Conservation (phyloP, 106 monocot species). For the Phalaenopsis aphrodite region DNA sequence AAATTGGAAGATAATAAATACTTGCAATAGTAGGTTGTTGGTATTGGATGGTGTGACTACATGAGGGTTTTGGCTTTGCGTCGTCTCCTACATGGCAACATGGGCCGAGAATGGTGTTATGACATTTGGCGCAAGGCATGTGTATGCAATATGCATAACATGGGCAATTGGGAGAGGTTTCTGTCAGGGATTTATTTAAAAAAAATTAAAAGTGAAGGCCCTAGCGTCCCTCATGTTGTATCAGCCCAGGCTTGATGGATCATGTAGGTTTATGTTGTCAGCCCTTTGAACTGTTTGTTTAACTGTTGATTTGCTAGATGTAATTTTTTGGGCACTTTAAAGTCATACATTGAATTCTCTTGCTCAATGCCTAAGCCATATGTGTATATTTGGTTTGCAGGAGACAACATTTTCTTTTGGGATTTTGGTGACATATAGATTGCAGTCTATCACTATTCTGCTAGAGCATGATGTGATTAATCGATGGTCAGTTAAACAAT, state of each 20-base stretch:
- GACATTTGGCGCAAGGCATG: no score
- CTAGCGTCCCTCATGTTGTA: no score
- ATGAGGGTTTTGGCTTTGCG: no score
- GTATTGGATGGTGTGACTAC: no score
- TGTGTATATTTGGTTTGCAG: neutral
- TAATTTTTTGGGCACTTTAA: neutral
- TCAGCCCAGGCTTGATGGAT: neutral
- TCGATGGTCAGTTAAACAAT: conserved; percentile 37
- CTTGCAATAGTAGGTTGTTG: no score
- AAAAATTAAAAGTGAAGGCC: no score
- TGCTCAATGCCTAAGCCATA: neutral
- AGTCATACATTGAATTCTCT: neutral
- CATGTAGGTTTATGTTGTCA: conserved; percentile 2
- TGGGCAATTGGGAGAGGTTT: no score
- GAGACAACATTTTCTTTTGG: neutral
- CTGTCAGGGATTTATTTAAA: no score
- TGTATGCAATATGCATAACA: no score
- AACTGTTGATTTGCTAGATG: neutral
- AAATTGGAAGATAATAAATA: no score
- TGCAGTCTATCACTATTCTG: neutral
- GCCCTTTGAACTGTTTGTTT: neutral
- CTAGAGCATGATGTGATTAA: conserved; percentile 14
- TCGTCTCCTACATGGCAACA: no score
- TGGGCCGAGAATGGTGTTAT: no score
- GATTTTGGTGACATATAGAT: neutral